A percentile compares a stretch with the other conserved stretches of the same genome.
Conservation (phyloP, 169 alveolate species). For the Plasmodium sp. region DNA sequence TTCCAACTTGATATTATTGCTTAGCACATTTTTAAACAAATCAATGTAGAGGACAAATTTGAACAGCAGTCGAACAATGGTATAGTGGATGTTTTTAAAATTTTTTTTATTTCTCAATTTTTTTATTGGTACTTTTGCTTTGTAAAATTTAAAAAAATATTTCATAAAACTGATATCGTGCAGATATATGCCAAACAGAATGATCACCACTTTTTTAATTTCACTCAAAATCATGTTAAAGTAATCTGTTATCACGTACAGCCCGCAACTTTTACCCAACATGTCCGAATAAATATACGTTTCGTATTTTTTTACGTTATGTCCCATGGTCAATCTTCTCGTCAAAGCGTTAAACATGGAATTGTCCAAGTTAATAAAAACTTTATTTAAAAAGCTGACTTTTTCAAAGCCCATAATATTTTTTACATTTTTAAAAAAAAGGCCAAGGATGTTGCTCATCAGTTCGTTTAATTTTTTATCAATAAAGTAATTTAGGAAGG, state of each 20-base stretch:
- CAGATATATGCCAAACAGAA: constrained; percentile 50
- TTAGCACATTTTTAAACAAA: constrained; percentile 23
- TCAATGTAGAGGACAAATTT: constrained; percentile 37
- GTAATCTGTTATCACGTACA: background rate
- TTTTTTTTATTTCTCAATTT: background rate
- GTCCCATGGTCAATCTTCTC: background rate
- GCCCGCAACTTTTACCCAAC: background rate
- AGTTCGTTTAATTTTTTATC: constrained; percentile 9
- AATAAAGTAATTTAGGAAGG: constrained; percentile 3
- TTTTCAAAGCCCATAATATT: constrained; percentile 53
- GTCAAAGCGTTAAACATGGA: background rate
- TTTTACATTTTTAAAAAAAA: constrained; percentile 46
- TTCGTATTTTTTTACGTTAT: constrained; percentile 27
- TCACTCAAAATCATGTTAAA: constrained; percentile 6
- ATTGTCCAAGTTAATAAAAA: constrained; percentile 36
- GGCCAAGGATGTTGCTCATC: background rate
- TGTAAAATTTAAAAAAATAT: constrained; percentile 53
- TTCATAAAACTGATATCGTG: constrained; percentile 31
- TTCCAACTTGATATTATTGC: constrained; percentile 19
- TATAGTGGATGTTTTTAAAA: constrained; percentile 37
- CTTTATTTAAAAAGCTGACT: constrained; percentile 49
- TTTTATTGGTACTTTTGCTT: background rate
- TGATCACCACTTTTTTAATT: constrained; percentile 32
- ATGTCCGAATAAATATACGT: constrained; percentile 32
- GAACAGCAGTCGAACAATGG: constrained; percentile 18